A percentile compares a stretch with the other conserved stretches of the same genome.
phyloP scores from a whole-genome alignment of 805 yeast species.

The Metschnikowia lachancei region DNA sequence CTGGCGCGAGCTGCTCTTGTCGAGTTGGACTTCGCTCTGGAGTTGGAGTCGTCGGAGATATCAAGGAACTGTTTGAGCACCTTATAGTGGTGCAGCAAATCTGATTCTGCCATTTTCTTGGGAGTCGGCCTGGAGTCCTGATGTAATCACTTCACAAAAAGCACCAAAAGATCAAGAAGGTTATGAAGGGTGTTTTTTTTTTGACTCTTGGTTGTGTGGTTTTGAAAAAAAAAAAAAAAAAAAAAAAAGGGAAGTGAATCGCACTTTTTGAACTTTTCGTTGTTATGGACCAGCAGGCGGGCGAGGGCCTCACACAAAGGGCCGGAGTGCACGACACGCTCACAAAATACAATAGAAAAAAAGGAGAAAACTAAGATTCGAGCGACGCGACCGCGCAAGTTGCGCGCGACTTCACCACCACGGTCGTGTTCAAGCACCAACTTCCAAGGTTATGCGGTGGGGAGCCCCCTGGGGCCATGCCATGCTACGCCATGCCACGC shows the following conservation, averaged over 20 bases:
- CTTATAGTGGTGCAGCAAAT: slow-evolving; percentile 45
- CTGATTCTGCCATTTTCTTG: slow-evolving; percentile 20
- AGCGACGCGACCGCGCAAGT: not conserved
- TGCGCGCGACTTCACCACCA: too few relatives aligned
- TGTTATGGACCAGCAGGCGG: not conserved
- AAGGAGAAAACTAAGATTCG: not conserved
- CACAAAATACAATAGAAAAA: not conserved
- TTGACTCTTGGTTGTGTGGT: too few relatives aligned
- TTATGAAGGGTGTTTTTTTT: too few relatives aligned
- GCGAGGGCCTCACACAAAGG: slow-evolving; percentile 5
- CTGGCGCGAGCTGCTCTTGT: slow-evolving; percentile 79
- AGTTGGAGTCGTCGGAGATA: slow-evolving; percentile 44
- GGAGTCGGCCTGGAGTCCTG: not conserved
- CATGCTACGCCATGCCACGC: too few relatives aligned
- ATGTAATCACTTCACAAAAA: too few relatives aligned
- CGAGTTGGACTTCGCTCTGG: slow-evolving; percentile 42
- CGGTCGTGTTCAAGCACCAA: too few relatives aligned
- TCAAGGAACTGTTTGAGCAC: slow-evolving; percentile 51
- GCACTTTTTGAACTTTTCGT: not conserved
- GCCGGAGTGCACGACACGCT: slow-evolving; percentile 7
- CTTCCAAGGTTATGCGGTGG: too few relatives aligned
- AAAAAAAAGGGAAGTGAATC: too few relatives aligned
- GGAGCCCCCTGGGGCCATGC: too few relatives aligned
- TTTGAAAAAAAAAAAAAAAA: too few relatives aligned
- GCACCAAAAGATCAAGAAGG: too few relatives aligned